Conservation (phyloP, 345 rosid species). For the Rhizophora mangle region DNA sequence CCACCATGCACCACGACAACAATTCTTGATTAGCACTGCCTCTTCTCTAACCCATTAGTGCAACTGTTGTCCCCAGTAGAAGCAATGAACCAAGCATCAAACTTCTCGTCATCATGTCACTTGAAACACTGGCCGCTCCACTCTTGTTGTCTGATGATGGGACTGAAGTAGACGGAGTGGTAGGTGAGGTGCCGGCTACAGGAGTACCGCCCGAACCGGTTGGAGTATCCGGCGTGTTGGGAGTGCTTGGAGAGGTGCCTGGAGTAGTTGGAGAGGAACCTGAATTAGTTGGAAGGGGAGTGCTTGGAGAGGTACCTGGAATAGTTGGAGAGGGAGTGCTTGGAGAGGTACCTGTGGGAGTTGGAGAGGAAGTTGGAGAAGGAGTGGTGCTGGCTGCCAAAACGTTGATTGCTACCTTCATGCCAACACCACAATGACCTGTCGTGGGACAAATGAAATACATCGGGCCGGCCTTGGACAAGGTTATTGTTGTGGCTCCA, state of each 20-base stretch:
- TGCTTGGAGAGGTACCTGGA: constrained; percentile 11
- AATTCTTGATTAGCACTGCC: constrained; percentile 47
- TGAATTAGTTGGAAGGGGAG: not conserved
- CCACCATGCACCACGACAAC: not conserved
- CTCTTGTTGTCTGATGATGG: constrained; percentile 13
- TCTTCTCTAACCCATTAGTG: constrained; percentile 44
- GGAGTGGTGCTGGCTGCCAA: constrained; percentile 16
- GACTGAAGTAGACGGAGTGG: constrained; percentile 10
- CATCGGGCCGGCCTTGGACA: constrained; percentile 25
- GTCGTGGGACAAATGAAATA: constrained; percentile 46
- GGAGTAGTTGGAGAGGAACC: no score
- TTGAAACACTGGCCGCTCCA: constrained; percentile 15
- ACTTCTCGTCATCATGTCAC: not conserved
- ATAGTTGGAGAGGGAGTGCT: constrained; percentile 8
- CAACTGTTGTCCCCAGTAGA: constrained; percentile 20
- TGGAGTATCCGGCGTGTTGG: constrained; percentile 15
- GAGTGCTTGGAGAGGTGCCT: no score
- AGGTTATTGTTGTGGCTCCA: constrained; percentile 31
- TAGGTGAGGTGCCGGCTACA: constrained; percentile 5
- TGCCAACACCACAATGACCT: constrained; percentile 45
- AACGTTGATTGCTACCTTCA: constrained; percentile 46
- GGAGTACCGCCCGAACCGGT: constrained; percentile 22
- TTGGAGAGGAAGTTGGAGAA: no score
- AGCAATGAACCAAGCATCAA: constrained; percentile 22
- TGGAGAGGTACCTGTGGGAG: constrained; percentile 10